Conservation (phyloP, 139 green algal genomes). For the Tetradesmus lagerheimii region DNA sequence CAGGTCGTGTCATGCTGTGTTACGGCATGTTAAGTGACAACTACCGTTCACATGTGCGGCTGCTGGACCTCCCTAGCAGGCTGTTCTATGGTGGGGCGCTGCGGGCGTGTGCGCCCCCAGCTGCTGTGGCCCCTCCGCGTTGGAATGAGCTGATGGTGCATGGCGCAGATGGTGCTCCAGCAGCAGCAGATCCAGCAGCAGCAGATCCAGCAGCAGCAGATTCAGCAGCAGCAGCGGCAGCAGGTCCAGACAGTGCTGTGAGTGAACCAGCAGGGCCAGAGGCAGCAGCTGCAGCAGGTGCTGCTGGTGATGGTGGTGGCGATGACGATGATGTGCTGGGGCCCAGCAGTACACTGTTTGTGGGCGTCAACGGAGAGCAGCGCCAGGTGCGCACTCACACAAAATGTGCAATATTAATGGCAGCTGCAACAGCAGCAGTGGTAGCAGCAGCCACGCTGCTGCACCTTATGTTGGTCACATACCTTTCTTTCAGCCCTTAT, state of each 20-base stretch:
- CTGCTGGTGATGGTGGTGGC: not conserved
- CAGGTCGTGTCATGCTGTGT: not conserved
- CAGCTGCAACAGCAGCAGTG: not conserved
- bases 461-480: too few relatives aligned
- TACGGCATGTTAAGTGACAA: conserved; percentile 76
- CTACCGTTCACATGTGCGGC: conserved; percentile 76
- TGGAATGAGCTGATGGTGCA: not conserved
- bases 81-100: conserved; percentile 76
- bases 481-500: too few relatives aligned
- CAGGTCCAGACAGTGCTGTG: not conserved
- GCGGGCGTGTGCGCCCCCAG: not conserved
- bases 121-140: conserved; percentile 8
- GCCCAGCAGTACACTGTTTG: conserved; percentile 69
- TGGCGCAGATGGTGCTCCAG: not conserved
- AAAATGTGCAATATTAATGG: too few relatives aligned
- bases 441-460: too few relatives aligned
- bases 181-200: not conserved
- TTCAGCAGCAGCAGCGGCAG: too few relatives aligned
- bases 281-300: not conserved
- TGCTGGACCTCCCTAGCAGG: conserved; percentile 75
- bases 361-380: conserved; percentile 71
- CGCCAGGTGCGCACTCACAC: conserved; percentile 33
- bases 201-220: not conserved
- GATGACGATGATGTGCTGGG: conserved; percentile 17
- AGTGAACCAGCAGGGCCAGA: not conserved